Evolutionary conservation across 176 grass and related monocot species (phyloP).

Genomic region (Bromus sterilis): DNA sequence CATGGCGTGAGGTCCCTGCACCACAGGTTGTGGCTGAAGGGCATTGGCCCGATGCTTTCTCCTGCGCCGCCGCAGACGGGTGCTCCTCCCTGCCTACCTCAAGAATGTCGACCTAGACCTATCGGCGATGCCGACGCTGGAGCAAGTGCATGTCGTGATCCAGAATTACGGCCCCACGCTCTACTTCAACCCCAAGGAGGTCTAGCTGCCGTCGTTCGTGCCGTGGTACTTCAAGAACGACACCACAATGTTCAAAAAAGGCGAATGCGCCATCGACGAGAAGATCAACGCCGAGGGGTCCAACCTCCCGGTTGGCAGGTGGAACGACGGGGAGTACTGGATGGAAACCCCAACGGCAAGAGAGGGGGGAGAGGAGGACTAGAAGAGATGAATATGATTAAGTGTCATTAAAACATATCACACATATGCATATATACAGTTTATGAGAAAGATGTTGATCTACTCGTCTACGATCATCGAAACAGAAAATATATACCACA

Average conservation of each 20-base stretch:
- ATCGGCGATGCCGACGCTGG: constrained; percentile 71
- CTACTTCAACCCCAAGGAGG: constrained; percentile 76
- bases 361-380: too few species aligned
- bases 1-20: constrained; percentile 43
- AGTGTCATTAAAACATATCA: too few species aligned
- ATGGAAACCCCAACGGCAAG: constrained; percentile 41
- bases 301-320: constrained; percentile 44
- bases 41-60: constrained; percentile 57
- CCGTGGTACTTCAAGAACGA: constrained; percentile 88
- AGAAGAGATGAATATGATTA: too few species aligned
- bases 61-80: constrained; percentile 36
- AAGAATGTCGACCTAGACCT: constrained; percentile 60
- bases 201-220: constrained; percentile 80
- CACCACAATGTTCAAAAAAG: constrained; percentile 42
- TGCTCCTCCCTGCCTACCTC: constrained; percentile 39
- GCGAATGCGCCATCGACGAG: neutral
- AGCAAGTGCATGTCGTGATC: constrained; percentile 76
- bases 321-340: constrained; percentile 63
- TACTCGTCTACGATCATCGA: too few species aligned
- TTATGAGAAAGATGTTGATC: too few species aligned
- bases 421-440: too few species aligned
- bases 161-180: constrained; percentile 71
- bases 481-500: too few species aligned
- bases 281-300: constrained; percentile 38
- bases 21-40: constrained; percentile 41